These are phyloP conservation scores for Ambispora gerdemannii DNA, from an alignment of 192 early-diverging fungal species.

Conservation along the genomic window DNA sequence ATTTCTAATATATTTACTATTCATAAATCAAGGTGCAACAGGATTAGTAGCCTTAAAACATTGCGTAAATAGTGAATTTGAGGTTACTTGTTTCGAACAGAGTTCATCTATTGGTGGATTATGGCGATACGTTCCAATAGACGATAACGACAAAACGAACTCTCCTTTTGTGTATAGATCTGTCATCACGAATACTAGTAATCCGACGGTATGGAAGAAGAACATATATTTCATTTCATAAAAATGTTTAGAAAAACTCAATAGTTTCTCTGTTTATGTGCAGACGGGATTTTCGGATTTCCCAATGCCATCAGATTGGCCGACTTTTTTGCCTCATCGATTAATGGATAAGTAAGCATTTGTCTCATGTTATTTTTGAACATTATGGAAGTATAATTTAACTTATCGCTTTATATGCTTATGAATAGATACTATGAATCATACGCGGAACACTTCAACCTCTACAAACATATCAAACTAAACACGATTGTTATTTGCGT, in stretches of 20 bases:
- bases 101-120: slow-evolving; percentile 49
- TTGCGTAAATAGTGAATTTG: slow-evolving; percentile 46
- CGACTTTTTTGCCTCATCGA: slow-evolving; percentile 49
- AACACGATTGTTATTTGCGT: slow-evolving; percentile 48
- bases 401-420: no score
- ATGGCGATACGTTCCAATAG: slow-evolving; percentile 54
- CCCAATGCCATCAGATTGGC: slow-evolving; percentile 58
- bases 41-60: slow-evolving; percentile 55
- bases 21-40: slow-evolving; percentile 41
- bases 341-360: slow-evolving; percentile 45
- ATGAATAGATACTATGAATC: slow-evolving; percentile 53
- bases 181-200: slow-evolving; percentile 56
- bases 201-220: slow-evolving; percentile 35
- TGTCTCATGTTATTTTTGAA: no score
- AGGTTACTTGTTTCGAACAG: slow-evolving; percentile 56
- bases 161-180: slow-evolving; percentile 57
- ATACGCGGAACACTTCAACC: slow-evolving; percentile 49
- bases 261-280: background rate
- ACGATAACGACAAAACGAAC: slow-evolving; percentile 39
- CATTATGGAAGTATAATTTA: no score
- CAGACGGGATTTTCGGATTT: slow-evolving; percentile 51
- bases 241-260: background rate
- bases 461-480: slow-evolving; percentile 52
- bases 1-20: background rate
- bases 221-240: background rate